Evolutionary conservation across 768 basidiomycete species (phyloP).

Genomic region (Galerina marginata): DNA sequence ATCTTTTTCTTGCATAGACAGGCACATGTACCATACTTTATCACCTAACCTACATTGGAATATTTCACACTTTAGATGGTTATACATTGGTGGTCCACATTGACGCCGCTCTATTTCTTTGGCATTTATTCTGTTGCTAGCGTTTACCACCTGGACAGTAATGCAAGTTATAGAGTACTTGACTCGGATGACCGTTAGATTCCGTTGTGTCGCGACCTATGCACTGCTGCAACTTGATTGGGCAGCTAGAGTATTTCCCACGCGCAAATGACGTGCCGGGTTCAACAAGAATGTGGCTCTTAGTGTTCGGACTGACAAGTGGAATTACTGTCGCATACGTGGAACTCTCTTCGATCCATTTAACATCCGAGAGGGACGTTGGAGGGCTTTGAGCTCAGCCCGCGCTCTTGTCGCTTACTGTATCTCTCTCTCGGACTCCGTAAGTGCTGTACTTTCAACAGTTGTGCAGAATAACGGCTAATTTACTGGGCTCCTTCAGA

Average conservation of each 20-base stretch:
- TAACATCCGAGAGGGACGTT: neutral
- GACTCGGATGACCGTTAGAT: too few species aligned
- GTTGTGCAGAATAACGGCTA: neutral
- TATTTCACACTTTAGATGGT: too few species aligned
- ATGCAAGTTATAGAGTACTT: too few species aligned
- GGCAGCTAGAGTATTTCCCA: too few species aligned
- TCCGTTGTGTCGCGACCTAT: too few species aligned
- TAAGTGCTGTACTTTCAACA: neutral
- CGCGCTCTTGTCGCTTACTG: too few species aligned
- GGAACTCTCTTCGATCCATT: conserved; percentile 1
- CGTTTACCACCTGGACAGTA: too few species aligned
- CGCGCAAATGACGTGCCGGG: neutral
- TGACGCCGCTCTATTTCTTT: too few species aligned
- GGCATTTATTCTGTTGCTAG: too few species aligned
- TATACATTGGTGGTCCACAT: too few species aligned
- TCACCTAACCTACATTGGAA: neutral
- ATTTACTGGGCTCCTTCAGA: neutral
- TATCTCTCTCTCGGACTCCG: neutral
- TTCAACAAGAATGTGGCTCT: neutral
- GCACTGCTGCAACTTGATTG: too few species aligned
- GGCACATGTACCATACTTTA: neutral
- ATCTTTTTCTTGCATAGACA: neutral
- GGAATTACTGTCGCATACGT: conserved; percentile 7
- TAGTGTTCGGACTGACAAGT: neutral
- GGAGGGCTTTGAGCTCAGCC: neutral